A percentile compares a stretch with the other conserved stretches of the same genome.
phyloP scores from a whole-genome alignment of 192 early-diverging fungal species.

The Gigaspora rosea region DNA sequence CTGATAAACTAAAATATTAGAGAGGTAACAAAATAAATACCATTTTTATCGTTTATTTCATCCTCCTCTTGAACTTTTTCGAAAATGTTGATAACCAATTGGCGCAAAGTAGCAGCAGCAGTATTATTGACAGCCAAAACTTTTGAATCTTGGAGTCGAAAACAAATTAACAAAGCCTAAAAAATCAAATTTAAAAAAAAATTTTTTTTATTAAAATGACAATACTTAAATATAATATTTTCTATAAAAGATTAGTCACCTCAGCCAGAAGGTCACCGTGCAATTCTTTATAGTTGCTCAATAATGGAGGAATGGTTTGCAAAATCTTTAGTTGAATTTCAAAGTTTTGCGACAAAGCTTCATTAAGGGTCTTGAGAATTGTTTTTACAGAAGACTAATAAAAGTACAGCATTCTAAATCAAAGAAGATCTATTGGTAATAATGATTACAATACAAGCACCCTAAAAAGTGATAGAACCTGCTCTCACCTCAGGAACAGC shows the following conservation, averaged over 20 bases:
- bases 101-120: constrained; percentile 81
- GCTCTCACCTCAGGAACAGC: constrained; percentile 69
- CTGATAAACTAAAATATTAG: not conserved
- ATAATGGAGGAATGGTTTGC: constrained; percentile 87
- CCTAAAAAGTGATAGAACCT: not conserved
- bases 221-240: constrained; percentile 13
- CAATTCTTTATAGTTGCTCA: constrained; percentile 79
- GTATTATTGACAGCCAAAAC: constrained; percentile 82
- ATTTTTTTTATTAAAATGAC: not conserved
- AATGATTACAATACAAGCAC: not conserved
- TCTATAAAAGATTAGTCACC: constrained; percentile 36
- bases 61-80: constrained; percentile 79
- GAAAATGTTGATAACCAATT: constrained; percentile 82
- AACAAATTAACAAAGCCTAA: constrained; percentile 79
- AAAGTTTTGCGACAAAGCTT: constrained; percentile 65
- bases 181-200: not conserved
- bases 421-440: not conserved
- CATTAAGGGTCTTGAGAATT: constrained; percentile 69
- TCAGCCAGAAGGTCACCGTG: constrained; percentile 81
- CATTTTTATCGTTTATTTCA: constrained; percentile 34
- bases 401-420: not conserved
- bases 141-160: constrained; percentile 82
- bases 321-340: constrained; percentile 94
- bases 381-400: constrained; percentile 56
- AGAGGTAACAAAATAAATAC: constrained; percentile 4